Evolutionary conservation across 2,329 filamentous ascomycete species (phyloP), one percentile per base, ranked within the genome.

Genomic region (Talaromyces sp.): DNA sequence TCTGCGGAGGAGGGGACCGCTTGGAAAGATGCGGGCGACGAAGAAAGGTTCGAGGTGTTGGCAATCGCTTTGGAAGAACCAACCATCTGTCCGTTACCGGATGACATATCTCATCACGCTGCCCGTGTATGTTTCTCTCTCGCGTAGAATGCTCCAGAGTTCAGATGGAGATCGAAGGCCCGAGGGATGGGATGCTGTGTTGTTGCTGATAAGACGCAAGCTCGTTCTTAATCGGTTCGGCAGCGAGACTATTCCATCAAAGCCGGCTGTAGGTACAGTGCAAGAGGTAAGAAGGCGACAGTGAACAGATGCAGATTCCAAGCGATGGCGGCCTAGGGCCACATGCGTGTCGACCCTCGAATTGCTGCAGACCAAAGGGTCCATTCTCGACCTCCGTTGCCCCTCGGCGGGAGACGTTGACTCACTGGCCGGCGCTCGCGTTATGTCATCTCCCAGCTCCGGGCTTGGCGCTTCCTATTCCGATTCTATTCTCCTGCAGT

Each of bases 1-100:
- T 79, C 77, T 38, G 67, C 57, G 24, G 58, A 59, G 56, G 69
- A 65, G n/a, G 68, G 61, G 58, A 67, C 54, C 5, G 69, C 66
- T 58, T 77, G 69, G 50, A 72, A 72, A 56, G 74, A 65, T 48
- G 72, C 62, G 59, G 73, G 66, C 17, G 70, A 65, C 32, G 65
- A 63, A 43, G 73, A 67, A 61, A 74, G 69, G 64, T 68, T 74
- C 17, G 70, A 65, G 55, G 68, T 69, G 63, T 71, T 77, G 26
- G 54, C 51, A 61, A 70, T 67, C 62, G 73, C 69, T 70, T 79
- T 79, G 41, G 75, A 72, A 61, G 72, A 67, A 57, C 69, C 67
- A 59, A 70, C 64, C 35, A 65, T 66, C 60, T 73, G 74, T 63
- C 72, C 73, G 65, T 70, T 58, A 67, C 71, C 74, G 60, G 73